phyloP scores from a whole-genome alignment of 345 rosid species.

The Brassica carinata region DNA sequence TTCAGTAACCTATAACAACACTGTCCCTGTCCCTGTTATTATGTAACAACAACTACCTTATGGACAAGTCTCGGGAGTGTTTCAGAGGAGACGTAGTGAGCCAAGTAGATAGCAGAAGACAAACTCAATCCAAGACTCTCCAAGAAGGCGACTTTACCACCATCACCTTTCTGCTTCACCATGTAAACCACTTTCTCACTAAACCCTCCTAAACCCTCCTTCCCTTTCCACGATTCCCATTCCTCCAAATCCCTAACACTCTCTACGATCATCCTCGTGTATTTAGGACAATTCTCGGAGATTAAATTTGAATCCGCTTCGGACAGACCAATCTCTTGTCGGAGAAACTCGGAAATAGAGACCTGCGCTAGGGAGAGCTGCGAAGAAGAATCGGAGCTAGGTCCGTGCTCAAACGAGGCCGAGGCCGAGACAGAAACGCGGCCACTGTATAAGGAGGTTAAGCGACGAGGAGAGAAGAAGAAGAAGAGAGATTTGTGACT shows the following conservation, averaged over 20 bases:
- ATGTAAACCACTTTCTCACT: slow-evolving; percentile 65
- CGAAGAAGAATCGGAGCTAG: slow-evolving; percentile 1
- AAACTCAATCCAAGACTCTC: slow-evolving; percentile 81
- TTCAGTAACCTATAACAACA: slow-evolving; percentile 36
- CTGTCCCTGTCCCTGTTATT: too few relatives aligned
- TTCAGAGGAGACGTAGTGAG: slow-evolving; percentile 66
- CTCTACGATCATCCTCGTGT: slow-evolving; percentile 55
- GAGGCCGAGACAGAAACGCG: slow-evolving; percentile 27
- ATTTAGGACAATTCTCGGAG: slow-evolving; percentile 56
- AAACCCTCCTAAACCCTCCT: slow-evolving; percentile 45
- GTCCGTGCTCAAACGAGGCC: slow-evolving; percentile 23
- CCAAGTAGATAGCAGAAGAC: slow-evolving; percentile 69
- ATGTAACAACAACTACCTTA: slow-evolving; percentile 42
- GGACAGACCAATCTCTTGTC: slow-evolving; percentile 52
- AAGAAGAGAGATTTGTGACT: slow-evolving; percentile 13
- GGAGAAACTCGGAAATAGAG: slow-evolving; percentile 58
- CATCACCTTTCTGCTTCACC: slow-evolving; percentile 79
- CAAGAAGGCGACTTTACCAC: slow-evolving; percentile 77
- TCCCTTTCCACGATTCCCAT: slow-evolving; percentile 57
- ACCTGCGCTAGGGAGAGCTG: slow-evolving; percentile 45
- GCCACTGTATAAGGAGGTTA: slow-evolving; percentile 19
- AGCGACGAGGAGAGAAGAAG: slow-evolving; percentile 19
- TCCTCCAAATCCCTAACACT: slow-evolving; percentile 77
- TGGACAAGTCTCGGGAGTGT: slow-evolving; percentile 56
- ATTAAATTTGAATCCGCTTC: slow-evolving; percentile 51